Evolutionary conservation across 306 rosid species (phyloP).

Genomic region (peach (Prunus persica)): Prunus_persica_NCBIv2 NC_034013.1:3992501-3993000

Average conservation of each 20-base stretch:
- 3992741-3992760: conserved; percentile 49
- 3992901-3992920: background rate
- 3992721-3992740: conserved; percentile 31
- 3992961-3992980: background rate
- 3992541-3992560: no score
- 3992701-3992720: conserved; percentile 54
- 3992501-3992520: no score
- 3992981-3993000: background rate
- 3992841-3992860: conserved; percentile 10
- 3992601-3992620: background rate
- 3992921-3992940: conserved; percentile 2
- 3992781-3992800: conserved; percentile 59
- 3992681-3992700: conserved; percentile 66
- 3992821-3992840: conserved; percentile 22
- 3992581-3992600: background rate
- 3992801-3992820: conserved; percentile 31
- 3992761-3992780: conserved; percentile 45
- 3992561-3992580: background rate
- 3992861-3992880: background rate
- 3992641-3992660: background rate
- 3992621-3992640: background rate
- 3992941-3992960: background rate
- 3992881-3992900: conserved; percentile 1
- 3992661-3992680: conserved; percentile 15
- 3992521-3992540: no score